Conservation (phyloP, 176 grass and related monocot species). For the Oryza glaberrima region DNA sequence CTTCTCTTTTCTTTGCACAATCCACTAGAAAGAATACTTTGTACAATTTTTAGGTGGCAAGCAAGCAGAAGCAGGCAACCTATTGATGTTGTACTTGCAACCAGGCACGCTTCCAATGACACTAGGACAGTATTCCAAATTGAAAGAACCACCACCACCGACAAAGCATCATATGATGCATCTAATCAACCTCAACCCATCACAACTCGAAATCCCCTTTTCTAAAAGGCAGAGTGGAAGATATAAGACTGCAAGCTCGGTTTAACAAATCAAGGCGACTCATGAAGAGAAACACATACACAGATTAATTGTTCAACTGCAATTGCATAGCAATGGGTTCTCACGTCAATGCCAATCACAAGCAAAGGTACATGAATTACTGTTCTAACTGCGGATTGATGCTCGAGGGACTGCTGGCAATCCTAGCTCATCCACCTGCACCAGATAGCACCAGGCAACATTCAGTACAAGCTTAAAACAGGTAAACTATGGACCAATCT, state of each 20-base stretch:
- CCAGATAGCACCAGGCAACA: conserved; percentile 21
- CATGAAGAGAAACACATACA: conserved; percentile 27
- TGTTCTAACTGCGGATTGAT: conserved; percentile 69
- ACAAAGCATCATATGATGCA: background rate
- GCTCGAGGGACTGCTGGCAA: conserved; percentile 75
- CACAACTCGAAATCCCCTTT: background rate
- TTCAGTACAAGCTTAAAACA: conserved; percentile 12
- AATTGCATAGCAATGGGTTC: conserved; percentile 14
- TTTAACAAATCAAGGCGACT: background rate
- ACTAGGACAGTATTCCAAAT: background rate
- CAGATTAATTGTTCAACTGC: conserved; percentile 20
- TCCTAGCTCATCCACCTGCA: conserved; percentile 83
- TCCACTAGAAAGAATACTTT: background rate
- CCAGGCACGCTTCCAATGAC: background rate
- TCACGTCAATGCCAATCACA: conserved; percentile 31
- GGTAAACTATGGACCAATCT: background rate
- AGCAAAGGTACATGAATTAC: background rate
- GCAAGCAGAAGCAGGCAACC: background rate
- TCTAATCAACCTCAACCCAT: background rate
- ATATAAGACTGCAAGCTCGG: background rate
- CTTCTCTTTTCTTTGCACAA: background rate
- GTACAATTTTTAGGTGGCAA: background rate
- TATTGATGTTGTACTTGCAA: background rate
- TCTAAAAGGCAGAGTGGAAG: background rate
- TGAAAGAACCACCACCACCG: background rate